These are phyloP conservation scores for Pyrrhoderma noxium DNA, from an alignment of 1,284 basidiomycete genomes.

Conservation along the genomic window DNA sequence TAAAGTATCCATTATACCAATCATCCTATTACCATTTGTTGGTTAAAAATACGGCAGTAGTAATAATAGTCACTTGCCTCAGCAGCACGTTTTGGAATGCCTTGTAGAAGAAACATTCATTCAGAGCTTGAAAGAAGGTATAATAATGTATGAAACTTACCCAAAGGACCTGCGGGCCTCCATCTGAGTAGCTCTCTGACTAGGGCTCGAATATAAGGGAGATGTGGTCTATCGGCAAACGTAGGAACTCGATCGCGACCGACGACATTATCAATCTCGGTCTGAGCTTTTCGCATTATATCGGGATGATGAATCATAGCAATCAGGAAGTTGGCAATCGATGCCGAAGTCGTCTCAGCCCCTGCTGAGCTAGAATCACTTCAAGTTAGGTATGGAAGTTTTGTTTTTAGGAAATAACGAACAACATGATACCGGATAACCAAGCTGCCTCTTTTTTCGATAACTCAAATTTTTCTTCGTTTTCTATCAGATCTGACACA, in stretches of 20 bases:
- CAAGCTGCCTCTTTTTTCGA: slow-evolving; percentile 50
- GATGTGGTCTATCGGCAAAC: slow-evolving; percentile 22
- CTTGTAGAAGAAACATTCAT: background rate
- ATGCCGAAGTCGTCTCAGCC: slow-evolving; percentile 10
- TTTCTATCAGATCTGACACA: slow-evolving; percentile 47
- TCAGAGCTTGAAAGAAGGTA: background rate
- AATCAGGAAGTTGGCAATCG: slow-evolving; percentile 21
- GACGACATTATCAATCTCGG: slow-evolving; percentile 24
- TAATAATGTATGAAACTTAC: background rate
- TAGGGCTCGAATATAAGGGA: slow-evolving; percentile 24
- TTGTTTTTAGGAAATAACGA: background rate
- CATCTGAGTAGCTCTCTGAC: slow-evolving; percentile 1
- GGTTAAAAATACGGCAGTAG: background rate
- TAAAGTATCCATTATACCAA: slow-evolving; percentile 8
- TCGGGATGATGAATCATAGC: slow-evolving; percentile 24
- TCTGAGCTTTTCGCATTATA: slow-evolving; percentile 22
- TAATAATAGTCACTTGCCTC: background rate
- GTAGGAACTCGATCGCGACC: slow-evolving; percentile 24
- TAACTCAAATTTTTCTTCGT: slow-evolving; percentile 41
- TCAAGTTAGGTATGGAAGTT: background rate
- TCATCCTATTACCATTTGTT: background rate
- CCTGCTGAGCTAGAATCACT: slow-evolving; percentile 7
- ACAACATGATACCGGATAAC: slow-evolving; percentile 41
- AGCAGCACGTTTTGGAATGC: background rate
- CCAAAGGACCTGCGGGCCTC: slow-evolving; percentile 2